Evolutionary conservation across 2,329 filamentous ascomycete species (phyloP).

Genomic region (Colletotrichum melonis): DNA sequence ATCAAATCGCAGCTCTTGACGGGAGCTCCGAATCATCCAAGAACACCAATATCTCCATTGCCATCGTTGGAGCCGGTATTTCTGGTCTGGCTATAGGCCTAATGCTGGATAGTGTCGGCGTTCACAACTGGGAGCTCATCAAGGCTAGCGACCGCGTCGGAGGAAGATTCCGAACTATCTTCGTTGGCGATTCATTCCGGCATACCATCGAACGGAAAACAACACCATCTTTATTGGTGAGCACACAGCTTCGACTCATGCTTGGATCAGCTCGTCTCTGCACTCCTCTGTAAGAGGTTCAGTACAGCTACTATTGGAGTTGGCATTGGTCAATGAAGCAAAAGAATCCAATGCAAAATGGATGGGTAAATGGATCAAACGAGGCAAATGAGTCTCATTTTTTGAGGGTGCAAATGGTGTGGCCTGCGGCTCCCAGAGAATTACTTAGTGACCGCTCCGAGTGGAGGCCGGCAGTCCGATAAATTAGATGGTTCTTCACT

Average conservation of each 20-base stretch:
- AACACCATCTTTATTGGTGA: constrained; percentile 50
- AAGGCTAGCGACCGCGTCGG: constrained; percentile 67
- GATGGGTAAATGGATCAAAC: constrained; percentile 40
- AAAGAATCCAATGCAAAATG: constrained; percentile 39
- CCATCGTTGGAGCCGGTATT: constrained; percentile 71
- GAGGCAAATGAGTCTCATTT: not conserved
- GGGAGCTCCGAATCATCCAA: constrained; percentile 38
- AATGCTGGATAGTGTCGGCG: constrained; percentile 57
- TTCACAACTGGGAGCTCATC: constrained; percentile 67
- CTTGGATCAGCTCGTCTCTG: constrained; percentile 45
- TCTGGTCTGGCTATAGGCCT: constrained; percentile 66
- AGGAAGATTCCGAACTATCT: constrained; percentile 68
- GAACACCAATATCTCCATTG: constrained; percentile 48
- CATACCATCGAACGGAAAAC: constrained; percentile 46
- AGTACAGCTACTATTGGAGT: constrained; percentile 43
- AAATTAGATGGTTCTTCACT: no score
- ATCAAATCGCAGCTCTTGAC: constrained; percentile 50
- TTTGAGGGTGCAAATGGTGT: not conserved
- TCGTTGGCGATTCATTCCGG: constrained; percentile 58
- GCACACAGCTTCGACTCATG: constrained; percentile 48
- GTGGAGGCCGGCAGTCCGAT: no score
- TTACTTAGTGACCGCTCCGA: no score
- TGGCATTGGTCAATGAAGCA: constrained; percentile 40
- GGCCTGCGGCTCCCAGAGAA: no score
- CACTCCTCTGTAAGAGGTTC: constrained; percentile 44